These are phyloP conservation scores for Lithocarpus polystachyus DNA, from an alignment of 306 rosid genomes.

Conservation along the genomic window DNA sequence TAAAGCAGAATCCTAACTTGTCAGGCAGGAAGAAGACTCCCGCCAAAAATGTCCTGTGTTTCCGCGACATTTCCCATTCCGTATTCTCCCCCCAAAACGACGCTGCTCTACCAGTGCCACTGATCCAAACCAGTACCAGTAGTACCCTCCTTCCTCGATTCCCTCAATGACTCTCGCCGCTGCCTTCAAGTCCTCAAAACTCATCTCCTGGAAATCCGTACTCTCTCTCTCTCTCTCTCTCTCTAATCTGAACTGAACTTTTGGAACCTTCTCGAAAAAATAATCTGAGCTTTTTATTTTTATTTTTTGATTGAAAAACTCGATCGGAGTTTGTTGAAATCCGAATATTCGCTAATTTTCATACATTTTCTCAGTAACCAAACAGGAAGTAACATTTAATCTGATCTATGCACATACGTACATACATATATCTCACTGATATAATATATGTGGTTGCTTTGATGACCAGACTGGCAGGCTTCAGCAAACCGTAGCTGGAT, in stretches of 20 bases:
- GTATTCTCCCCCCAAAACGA: not conserved
- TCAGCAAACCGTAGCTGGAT: slow-evolving; percentile 78
- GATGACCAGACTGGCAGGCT: slow-evolving; percentile 61
- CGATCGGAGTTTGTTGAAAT: not conserved
- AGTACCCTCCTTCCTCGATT: not conserved
- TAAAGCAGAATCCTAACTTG: no score
- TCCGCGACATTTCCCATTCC: not conserved
- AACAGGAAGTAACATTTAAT: not conserved
- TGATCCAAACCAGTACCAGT: no score
- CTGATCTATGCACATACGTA: not conserved
- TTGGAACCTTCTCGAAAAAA: no score
- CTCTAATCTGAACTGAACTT: no score
- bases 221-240: slow-evolving; percentile 4
- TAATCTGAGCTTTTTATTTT: not conserved
- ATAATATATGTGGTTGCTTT: not conserved
- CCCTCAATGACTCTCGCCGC: slow-evolving; percentile 32
- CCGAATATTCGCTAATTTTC: not conserved
- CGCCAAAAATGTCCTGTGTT: not conserved
- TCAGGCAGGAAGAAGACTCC: not conserved
- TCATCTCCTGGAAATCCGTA: slow-evolving; percentile 68
- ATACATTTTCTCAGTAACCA: slow-evolving; percentile 9
- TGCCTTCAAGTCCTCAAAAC: slow-evolving; percentile 48
- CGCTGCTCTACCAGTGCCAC: not conserved
- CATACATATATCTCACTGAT: not conserved
- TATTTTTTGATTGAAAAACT: not conserved